Base-by-base conservation (phyloP, 768 basidiomycete genomes). In the Lactifluus rugatus region DNA sequence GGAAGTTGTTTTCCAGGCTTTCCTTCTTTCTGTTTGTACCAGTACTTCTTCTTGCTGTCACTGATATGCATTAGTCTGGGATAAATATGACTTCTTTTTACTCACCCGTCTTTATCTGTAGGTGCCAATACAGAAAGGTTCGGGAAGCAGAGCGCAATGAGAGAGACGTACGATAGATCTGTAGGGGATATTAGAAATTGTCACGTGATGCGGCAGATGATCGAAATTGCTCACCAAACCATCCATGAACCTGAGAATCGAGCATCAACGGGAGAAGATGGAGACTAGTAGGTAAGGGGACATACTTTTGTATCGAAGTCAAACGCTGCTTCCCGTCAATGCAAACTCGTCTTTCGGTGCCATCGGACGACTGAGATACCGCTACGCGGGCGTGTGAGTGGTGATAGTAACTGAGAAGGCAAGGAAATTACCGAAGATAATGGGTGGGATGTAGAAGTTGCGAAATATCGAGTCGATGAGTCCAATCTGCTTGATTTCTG, bases 281-380 rank as follows among this genome's bases (percentile, higher is more conserved):
- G n/a, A 6, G 10, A 28, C 23, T 44, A 37, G 11, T 13, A 7
- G 48, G 57, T 65, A 17, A 41, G 4, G 9, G 34, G 34, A 45
- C 59, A 54, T 62, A 85, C 84, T 76, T 74, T 61, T 76, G 74
- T 26, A 87, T 79, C 0, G 85, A 85, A 0, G 85, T 85, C 59
- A 87, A 66, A 32, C 85, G 74, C 62, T 87, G 85, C 66, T 87
- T 87, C n/a, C 85, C 85, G 61, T 87, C 86, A 14, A 85, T 84
- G 59, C 84, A 86, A 0, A 74, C 74, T 21, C 78, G 74, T 19
- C 65, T 64, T 60, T 80, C 78, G 7, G 66, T 67, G 3, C 76
- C 78, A 34, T 81, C 74, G 2, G 73, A 69, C 17, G 68, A 64
- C 3, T 59, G 52, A 0, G 67, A 70, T 5, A 77, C 74, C 36